Conservation (phyloP, 2,329 filamentous ascomycete species). For the Pyrenophora seminiperda region DNA sequence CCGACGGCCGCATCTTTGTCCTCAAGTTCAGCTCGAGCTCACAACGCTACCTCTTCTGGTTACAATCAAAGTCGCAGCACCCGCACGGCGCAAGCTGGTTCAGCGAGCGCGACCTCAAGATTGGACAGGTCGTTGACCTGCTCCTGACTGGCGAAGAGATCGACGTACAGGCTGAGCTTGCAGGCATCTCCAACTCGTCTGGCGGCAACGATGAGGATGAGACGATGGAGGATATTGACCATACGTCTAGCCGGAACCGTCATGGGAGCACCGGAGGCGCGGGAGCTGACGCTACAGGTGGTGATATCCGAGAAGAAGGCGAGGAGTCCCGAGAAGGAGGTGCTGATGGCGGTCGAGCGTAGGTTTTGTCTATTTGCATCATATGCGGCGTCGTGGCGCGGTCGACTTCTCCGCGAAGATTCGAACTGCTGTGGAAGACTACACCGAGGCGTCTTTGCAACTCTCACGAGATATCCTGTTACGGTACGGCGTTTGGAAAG, state of each 20-base stretch:
- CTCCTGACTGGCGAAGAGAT: slow-evolving; percentile 89
- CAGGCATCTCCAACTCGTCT: slow-evolving; percentile 60
- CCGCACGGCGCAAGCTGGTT: slow-evolving; percentile 72
- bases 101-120: slow-evolving; percentile 82
- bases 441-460: slow-evolving; percentile 23
- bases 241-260: slow-evolving; percentile 38
- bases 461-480: slow-evolving; percentile 21
- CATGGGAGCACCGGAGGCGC: slow-evolving; percentile 71
- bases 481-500: slow-evolving; percentile 43
- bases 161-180: slow-evolving; percentile 74
- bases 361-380: slow-evolving; percentile 66
- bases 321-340: slow-evolving; percentile 87
- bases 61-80: slow-evolving; percentile 87
- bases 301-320: slow-evolving; percentile 89
- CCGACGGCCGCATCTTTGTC: slow-evolving; percentile 87
- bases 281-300: slow-evolving; percentile 83
- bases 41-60: slow-evolving; percentile 91
- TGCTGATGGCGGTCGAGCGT: slow-evolving; percentile 98
- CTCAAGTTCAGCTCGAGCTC: slow-evolving; percentile 94
- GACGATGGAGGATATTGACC: slow-evolving; percentile 64
- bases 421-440: slow-evolving; percentile 27
- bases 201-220: slow-evolving; percentile 66
- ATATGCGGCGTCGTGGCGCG: slow-evolving; percentile 44
- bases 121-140: slow-evolving; percentile 83
- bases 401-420: slow-evolving; percentile 34